These are phyloP conservation scores for Metarhizium robertsii DNA, from an alignment of 2,329 filamentous ascomycete genomes.

Conservation along the genomic window DNA sequence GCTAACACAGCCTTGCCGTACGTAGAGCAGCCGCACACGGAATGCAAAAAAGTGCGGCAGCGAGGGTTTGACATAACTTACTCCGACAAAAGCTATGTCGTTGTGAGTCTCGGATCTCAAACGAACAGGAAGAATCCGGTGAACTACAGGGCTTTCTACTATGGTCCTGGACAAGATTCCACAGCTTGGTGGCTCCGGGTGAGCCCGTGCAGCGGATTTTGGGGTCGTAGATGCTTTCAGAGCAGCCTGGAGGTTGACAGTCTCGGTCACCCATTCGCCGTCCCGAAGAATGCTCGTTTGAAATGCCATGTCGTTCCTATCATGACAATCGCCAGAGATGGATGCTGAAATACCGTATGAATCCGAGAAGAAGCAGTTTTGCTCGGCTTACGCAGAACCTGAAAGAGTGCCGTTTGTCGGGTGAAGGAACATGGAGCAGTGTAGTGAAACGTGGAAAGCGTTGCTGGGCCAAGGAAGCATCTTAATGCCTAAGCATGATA, in stretches of 20 bases:
- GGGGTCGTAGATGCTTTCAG: slow-evolving; percentile 27
- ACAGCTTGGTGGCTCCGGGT: slow-evolving; percentile 39
- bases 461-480: background rate
- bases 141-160: slow-evolving; percentile 63
- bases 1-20: background rate
- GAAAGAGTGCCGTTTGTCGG: background rate
- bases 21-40: background rate
- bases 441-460: background rate
- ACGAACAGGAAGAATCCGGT: slow-evolving; percentile 71
- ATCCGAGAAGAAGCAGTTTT: background rate
- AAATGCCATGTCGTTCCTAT: slow-evolving; percentile 30
- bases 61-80: slow-evolving; percentile 31
- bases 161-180: slow-evolving; percentile 75
- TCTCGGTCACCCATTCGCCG: slow-evolving; percentile 49
- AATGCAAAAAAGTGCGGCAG: background rate
- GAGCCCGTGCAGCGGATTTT: slow-evolving; percentile 20
- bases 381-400: background rate
- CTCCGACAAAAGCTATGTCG: slow-evolving; percentile 80
- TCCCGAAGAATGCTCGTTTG: slow-evolving; percentile 45
- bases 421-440: background rate
- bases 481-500: background rate
- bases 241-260: slow-evolving; percentile 32
- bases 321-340: slow-evolving; percentile 6
- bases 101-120: slow-evolving; percentile 61
- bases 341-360: background rate